Evolutionary conservation across 1,139 yeast genomes (phyloP).

Genomic region (Candida anutae): DNA sequence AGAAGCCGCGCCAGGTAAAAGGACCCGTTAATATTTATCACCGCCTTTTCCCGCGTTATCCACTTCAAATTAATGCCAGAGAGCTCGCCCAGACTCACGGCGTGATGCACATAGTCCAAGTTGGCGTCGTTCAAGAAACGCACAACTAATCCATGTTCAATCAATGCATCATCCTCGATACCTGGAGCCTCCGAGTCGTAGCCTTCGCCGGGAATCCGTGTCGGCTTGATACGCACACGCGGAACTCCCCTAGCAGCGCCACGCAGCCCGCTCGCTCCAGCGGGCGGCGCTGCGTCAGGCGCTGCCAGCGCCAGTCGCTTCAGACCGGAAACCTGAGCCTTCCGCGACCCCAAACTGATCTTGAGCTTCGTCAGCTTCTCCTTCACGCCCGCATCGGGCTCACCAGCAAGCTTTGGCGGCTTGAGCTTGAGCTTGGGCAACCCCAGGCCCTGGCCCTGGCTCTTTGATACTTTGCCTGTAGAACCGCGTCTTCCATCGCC

Average conservation of each 20-base stretch:
- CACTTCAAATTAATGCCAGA: conserved; percentile 69
- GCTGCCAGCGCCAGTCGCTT: too few relatives aligned
- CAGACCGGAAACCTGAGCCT: too few relatives aligned
- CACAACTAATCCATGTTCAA: conserved; percentile 78
- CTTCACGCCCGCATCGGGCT: conserved; percentile 2
- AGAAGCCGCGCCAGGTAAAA: conserved; percentile 78
- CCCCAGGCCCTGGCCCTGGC: neutral
- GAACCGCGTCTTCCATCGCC: conserved; percentile 1
- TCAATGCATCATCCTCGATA: conserved; percentile 85
- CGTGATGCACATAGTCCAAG: conserved; percentile 67
- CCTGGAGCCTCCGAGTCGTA: conserved; percentile 98
- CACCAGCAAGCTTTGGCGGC: conserved; percentile 7
- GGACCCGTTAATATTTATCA: conserved; percentile 45
- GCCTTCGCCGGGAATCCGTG: conserved; percentile 86
- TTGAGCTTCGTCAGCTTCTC: conserved; percentile 16
- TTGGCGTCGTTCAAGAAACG: conserved; percentile 77
- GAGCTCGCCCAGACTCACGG: conserved; percentile 77
- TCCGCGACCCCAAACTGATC: conserved; percentile 15
- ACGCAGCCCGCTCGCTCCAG: too few relatives aligned
- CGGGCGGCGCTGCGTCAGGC: too few relatives aligned
- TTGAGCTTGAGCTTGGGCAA: conserved; percentile 14
- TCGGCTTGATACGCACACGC: conserved; percentile 71
- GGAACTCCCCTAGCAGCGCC: conserved; percentile 35
- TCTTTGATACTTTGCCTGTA: conserved; percentile 1
- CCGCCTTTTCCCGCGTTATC: conserved; percentile 74